Base-by-base conservation (phyloP, 169 alveolate genomes). In the Blepharisma undulans region DNA sequence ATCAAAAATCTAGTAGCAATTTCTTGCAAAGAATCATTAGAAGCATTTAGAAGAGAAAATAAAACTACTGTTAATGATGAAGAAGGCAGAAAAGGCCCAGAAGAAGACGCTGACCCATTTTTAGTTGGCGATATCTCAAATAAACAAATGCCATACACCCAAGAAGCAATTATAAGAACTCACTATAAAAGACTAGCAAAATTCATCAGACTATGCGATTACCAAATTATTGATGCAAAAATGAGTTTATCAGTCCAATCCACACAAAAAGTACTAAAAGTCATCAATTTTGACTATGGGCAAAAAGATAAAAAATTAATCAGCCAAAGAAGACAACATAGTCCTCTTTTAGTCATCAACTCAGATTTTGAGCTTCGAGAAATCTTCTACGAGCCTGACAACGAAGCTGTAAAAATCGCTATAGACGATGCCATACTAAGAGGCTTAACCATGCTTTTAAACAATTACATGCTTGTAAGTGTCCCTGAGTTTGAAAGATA, bases 131-230 rank as follows among this genome's bases (percentile, higher is more conserved):
- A 96, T 91, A 94, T 92, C 76, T 89, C 95, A 36, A 95, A 95
- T n/a, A 94, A 95, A 81, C 91, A 90, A 74, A 97, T 96, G 95
- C 98, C 98, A 19, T 98, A 96, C 93, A 97, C 99, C 4, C 98
- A 97, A 91, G 98, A 97, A 86, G 99, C 99, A 14, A 98, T 99
- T 16, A 96, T 97, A 21, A 93, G 99, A 84, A 97, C 99, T 12
- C 98, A 98, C 92, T 98, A 98, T 94, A 94, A 97, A 88, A 96
- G 97, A 91, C 95, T 98, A 72, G 94, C 96, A 29, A 96, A 97
- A 84, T 98, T 97, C 92, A 96, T 98, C 2, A 95, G 98, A 74
- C 95, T 96, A 76, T 94, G 96, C 72, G 98, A 98, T 94, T 97
- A 95, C 91, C 87, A 96, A 88, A 92, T 97, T 81, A 94, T 94